Evolutionary conservation across 345 rosid genomes (phyloP), one percentile per base, ranked within the genome.

Genomic region (Erucastrum elatum): DNA sequence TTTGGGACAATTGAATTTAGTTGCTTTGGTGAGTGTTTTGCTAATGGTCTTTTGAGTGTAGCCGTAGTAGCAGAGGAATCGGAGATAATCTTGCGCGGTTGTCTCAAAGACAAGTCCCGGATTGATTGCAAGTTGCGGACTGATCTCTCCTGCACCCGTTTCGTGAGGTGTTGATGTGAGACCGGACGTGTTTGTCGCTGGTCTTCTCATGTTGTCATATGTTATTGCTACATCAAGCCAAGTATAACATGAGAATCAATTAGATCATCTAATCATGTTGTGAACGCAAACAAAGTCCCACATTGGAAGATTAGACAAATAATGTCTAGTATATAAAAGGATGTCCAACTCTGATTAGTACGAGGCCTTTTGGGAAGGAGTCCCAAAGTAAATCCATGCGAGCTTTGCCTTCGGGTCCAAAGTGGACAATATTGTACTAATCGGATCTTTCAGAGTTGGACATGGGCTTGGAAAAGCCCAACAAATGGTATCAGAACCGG

Each of bases 41-140:
- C 37, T 60, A 26, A 92, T 86, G 16, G n/a, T 81, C 68, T 87
- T 86, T 60, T 86, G 84, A 12, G 94, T 66, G 60, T 86, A 90
- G 17, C 94, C 89, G 8, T 39, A 66, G 70, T 82, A 89, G 76
- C 96, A 89, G 10, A 89, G 90, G 81, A 89, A 90, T 8, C 64
- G 72, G 26, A 90, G 83, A 70, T 87, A 86, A 56, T 93, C 93
- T 17, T 75, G 21, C 69, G 74, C 26, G 26, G 86, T 84, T 62
- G 91, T 89, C 77, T 89, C 87, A 25, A 88, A 89, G n/a, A 89
- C 88, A 66, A 93, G 63, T 37, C 98, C 98, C 9, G 97, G 97
- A 68, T 89, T 72, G 15, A 89, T 85, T 29, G 97, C 96, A 72
- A 71, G 82, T 3, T 71, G 68, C 3, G 91, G 97, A 41, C 67